These are phyloP conservation scores for Botrytis pseudocinerea DNA, from an alignment of 2,329 filamentous ascomycete genomes.

Conservation along the genomic window DNA sequence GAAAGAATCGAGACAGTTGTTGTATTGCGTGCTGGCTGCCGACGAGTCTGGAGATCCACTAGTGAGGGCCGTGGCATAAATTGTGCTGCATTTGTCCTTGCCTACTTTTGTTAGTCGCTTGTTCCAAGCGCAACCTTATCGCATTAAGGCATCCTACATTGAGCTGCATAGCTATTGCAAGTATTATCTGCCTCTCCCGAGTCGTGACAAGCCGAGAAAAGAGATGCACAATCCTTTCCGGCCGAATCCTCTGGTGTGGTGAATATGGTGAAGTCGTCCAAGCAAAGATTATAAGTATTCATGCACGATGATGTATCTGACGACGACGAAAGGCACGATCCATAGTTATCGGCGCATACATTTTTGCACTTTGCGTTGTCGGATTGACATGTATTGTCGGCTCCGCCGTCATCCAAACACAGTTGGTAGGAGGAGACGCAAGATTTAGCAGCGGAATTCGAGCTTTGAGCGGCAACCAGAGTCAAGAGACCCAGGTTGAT, in stretches of 20 bases:
- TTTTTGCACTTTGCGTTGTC: slow-evolving; percentile 27
- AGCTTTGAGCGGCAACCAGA: slow-evolving; percentile 16
- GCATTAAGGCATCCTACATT: neutral
- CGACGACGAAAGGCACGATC: neutral
- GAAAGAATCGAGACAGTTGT: slow-evolving; percentile 27
- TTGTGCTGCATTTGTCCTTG: slow-evolving; percentile 29
- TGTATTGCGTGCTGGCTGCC: slow-evolving; percentile 26
- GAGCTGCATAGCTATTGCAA: slow-evolving; percentile 26
- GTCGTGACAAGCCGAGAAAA: slow-evolving; percentile 25
- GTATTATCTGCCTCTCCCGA: slow-evolving; percentile 24
- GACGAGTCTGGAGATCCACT: slow-evolving; percentile 23
- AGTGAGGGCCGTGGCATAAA: slow-evolving; percentile 26
- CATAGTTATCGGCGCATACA: slow-evolving; percentile 11
- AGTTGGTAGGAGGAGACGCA: slow-evolving; percentile 23
- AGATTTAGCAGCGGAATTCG: neutral
- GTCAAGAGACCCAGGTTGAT: neutral
- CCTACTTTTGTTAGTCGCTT: neutral
- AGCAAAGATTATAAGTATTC: slow-evolving; percentile 14
- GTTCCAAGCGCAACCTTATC: neutral
- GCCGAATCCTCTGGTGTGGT: slow-evolving; percentile 22
- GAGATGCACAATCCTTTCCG: slow-evolving; percentile 26
- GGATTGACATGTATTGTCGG: slow-evolving; percentile 25
- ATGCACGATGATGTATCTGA: neutral
- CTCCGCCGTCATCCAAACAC: slow-evolving; percentile 25
- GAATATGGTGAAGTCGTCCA: slow-evolving; percentile 24